Percentiles rank a stretch among this genome's conserved stretches.
Evolutionary conservation across 129 eudicot genomes (phyloP).

Genomic region (Glebionis coronaria): DNA sequence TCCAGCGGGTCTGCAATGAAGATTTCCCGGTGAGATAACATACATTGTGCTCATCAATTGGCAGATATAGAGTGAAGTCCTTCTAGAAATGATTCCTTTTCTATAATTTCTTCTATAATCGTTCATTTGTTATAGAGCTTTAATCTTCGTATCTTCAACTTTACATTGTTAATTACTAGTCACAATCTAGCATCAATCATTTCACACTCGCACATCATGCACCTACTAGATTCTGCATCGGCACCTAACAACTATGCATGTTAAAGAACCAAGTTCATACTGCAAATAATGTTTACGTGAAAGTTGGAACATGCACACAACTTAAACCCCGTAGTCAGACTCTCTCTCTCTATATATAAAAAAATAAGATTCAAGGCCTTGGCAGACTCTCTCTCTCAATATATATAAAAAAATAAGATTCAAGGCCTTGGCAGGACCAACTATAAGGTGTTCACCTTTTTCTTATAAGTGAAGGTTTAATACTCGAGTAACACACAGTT

Average conservation of each 20-base stretch:
- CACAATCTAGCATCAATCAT: background rate
- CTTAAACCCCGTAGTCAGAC: too few relatives aligned
- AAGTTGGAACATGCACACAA: too few relatives aligned
- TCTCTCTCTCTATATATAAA: too few relatives aligned
- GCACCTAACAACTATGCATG: background rate
- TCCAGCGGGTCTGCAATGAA: conserved; percentile 70
- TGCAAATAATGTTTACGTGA: too few relatives aligned
- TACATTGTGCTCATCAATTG: conserved; percentile 2
- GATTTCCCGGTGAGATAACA: conserved; percentile 27
- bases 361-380: too few relatives aligned
- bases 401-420: too few relatives aligned
- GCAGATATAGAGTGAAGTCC: background rate
- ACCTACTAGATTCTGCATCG: background rate
- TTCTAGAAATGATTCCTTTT: background rate
- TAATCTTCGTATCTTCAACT: background rate
- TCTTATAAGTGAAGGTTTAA: background rate
- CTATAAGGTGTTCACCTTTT: background rate
- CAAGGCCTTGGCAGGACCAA: too few relatives aligned
- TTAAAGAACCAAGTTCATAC: too few relatives aligned
- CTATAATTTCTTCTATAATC: background rate
- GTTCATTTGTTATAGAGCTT: background rate
- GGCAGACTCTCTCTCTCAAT: too few relatives aligned
- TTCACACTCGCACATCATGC: background rate
- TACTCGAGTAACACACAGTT: background rate
- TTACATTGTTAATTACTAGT: background rate